phyloP scores from a whole-genome alignment of 129 eudicot genomes.

The Silybum marianum region DNA sequence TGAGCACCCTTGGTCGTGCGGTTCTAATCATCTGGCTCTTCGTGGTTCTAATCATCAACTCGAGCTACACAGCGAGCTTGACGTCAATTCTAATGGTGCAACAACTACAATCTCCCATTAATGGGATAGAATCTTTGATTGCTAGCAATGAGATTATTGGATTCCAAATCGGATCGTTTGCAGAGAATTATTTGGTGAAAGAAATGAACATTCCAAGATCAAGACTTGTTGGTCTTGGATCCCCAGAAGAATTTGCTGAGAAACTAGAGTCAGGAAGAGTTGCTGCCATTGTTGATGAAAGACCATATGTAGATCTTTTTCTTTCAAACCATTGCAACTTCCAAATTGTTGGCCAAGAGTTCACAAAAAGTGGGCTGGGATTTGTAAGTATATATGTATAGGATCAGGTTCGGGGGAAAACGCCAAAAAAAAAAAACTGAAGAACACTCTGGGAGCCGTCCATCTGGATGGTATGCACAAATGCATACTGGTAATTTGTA shows the following conservation, averaged over 20 bases:
- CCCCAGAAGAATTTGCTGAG: slow-evolving; percentile 80
- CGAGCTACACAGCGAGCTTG: slow-evolving; percentile 96
- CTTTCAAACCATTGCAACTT: slow-evolving; percentile 63
- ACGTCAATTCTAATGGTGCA: slow-evolving; percentile 91
- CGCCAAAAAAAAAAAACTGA: too few relatives aligned
- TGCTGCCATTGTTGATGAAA: slow-evolving; percentile 87
- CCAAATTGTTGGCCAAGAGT: slow-evolving; percentile 74
- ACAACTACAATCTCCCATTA: slow-evolving; percentile 71
- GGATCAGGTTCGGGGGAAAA: too few relatives aligned
- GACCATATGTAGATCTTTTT: slow-evolving; percentile 75
- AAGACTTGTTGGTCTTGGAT: slow-evolving; percentile 69
- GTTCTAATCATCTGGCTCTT: slow-evolving; percentile 88
- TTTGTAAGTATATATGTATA: slow-evolving; percentile 62
- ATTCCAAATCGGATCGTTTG: slow-evolving; percentile 82
- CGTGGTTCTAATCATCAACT: slow-evolving; percentile 76
- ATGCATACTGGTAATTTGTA: too few relatives aligned
- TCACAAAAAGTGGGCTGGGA: slow-evolving; percentile 86
- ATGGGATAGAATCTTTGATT: slow-evolving; percentile 69
- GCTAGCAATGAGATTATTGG: slow-evolving; percentile 61
- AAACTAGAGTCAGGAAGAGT: slow-evolving; percentile 65
- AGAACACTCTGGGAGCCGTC: too few relatives aligned
- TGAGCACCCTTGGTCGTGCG: slow-evolving; percentile 82
- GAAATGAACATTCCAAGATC: slow-evolving; percentile 72
- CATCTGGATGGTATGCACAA: too few relatives aligned
- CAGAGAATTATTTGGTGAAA: slow-evolving; percentile 62